A percentile compares a stretch with the other conserved stretches of the same genome.
phyloP scores from a whole-genome alignment of 306 rosid genomes.

The Dalbergia cochinchinensis region DNA sequence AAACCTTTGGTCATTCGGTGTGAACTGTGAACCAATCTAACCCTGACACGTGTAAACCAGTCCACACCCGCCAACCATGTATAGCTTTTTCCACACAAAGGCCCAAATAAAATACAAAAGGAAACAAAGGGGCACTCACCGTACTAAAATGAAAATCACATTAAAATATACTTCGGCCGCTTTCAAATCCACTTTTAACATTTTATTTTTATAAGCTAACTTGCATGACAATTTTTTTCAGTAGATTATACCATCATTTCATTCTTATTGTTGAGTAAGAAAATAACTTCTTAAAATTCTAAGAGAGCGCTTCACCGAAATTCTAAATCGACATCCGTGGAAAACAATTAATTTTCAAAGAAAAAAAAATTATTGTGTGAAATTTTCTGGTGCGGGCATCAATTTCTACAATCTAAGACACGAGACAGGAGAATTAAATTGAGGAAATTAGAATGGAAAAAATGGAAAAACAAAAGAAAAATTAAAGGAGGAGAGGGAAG shows the following conservation, averaged over 20 bases:
- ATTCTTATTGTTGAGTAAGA: conserved; percentile 9
- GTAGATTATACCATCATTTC: conserved; percentile 31
- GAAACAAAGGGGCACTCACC: neutral
- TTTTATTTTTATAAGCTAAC: neutral
- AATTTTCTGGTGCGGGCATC: neutral
- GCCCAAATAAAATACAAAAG: conserved; percentile 26
- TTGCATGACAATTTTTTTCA: neutral
- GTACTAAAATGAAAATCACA: conserved; percentile 3
- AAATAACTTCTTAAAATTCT: neutral
- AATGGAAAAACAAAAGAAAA: neutral
- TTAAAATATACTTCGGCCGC: conserved; percentile 11
- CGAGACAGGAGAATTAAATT: neutral
- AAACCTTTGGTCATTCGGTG: conserved; percentile 29
- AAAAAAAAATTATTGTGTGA: neutral
- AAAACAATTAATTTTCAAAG: neutral
- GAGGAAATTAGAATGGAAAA: neutral
- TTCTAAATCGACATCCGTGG: neutral
- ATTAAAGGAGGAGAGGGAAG: neutral
- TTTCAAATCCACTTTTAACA: conserved; percentile 19
- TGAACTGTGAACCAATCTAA: conserved; percentile 5
- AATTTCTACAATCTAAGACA: neutral
- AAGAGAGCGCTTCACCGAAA: neutral
- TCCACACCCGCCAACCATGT: conserved; percentile 44
- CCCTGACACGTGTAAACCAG: conserved; percentile 37
- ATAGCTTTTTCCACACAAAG: conserved; percentile 29